These are phyloP conservation scores for Tetrahymena thermophila DNA, from an alignment of 73 alveolate genomes.

Conservation along the genomic window DNA sequence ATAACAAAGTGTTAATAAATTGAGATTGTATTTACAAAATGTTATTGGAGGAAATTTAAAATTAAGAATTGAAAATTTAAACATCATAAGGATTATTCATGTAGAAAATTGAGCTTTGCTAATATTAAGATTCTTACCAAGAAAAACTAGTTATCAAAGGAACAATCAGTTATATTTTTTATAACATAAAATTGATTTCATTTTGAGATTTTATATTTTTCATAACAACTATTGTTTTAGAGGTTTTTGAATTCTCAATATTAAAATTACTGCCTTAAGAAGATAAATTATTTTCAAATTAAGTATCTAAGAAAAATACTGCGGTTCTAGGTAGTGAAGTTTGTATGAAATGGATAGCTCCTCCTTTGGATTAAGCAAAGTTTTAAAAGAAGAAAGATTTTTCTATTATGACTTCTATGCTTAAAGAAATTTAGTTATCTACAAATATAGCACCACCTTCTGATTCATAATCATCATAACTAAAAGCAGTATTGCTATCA, in stretches of 20 bases:
- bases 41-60: not conserved
- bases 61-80: not conserved
- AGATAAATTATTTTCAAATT: not conserved
- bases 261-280: not conserved
- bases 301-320: not conserved
- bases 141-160: too few relatives aligned
- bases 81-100: not conserved
- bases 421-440: not conserved
- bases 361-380: not conserved
- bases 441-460: not conserved
- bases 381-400: not conserved
- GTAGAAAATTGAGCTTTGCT: not conserved
- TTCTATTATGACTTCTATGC: not conserved
- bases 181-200: not conserved
- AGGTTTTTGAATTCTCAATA: not conserved
- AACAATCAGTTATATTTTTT: too few relatives aligned
- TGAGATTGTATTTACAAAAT: not conserved
- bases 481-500: not conserved
- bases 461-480: not conserved
- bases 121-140: too few relatives aligned
- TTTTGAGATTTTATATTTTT: not conserved
- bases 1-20: not conserved
- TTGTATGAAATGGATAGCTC: not conserved
- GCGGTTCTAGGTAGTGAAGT: not conserved
- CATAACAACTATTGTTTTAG: not conserved